Base-by-base conservation (phyloP, 2,329 filamentous ascomycete genomes). In the Immersiporthe knoxdaviesiana region DNA sequence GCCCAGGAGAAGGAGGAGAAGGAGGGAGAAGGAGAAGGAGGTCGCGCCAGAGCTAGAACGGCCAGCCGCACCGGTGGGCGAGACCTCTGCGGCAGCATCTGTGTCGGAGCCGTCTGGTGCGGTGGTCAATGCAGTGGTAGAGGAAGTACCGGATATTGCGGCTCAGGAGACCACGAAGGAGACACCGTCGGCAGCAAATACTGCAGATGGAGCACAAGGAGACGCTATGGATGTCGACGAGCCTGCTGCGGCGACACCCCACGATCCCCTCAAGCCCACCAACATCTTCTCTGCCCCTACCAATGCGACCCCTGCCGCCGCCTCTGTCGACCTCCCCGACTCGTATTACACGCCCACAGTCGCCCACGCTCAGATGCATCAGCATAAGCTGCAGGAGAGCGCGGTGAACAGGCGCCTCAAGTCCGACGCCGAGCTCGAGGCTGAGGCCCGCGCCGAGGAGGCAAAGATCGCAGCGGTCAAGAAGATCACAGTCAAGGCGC, bases 391-490 rank as follows among this genome's bases (percentile, higher is more conserved):
- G 1, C 83, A 85, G 66, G 81, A 84, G 44, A 83, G 82, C 60
- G 84, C 87, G 2, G 88, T 90, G 70, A 97, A 97, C 78, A 90
- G 87, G 72, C 90, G 93, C 27, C 87, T 98, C 0, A 88, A 88
- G 7, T 97, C 93, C 0, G 94, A 98, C 79, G 88, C 88, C 44
- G 95, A 98, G 77, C 83, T 97, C 14, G 90, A 89, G 47, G 89
- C 90, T 32, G 88, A 90, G 72, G 90, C 89, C 44, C 84, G 87
- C 6, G 89, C 87, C 30, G 88, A 90, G 65, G 86, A 87, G 61
- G 88, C 90, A 39, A 90, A 85, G 72, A 82, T 94, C 1, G 86
- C 90, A 6, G 85, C 87, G 6, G 85, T 94, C 70, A 88, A 87
- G 64, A 87, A 88, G 41, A 87, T 97, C 41, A 85, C 88, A 37